Base-by-base conservation (phyloP, 345 rosid species). In the Hibiscus tridactylites region DNA sequence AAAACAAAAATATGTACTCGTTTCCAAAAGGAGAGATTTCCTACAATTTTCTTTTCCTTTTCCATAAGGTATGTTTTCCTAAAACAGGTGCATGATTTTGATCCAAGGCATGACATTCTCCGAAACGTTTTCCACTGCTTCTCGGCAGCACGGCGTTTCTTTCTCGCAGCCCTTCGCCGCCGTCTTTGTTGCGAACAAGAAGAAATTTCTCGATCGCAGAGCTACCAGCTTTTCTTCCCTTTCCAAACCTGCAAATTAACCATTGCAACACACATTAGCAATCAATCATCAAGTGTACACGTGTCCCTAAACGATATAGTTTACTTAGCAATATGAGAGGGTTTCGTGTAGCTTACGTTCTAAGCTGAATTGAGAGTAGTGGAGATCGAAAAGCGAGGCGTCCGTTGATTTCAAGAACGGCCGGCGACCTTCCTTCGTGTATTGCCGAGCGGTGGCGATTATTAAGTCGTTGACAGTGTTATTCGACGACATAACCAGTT, bases 311-410 rank as follows among this genome's bases (percentile, higher is more conserved):
- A 71, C 31, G 31, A 29, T 29, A 29, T 29, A 29, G 31, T 29
- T 29, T 29, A 26, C 33, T 7, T 44, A 44, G 54, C 21, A 3
- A 2, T 21, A 16, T 13, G 2, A 49, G 19, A 26, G 21, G 59
- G 29, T 33, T n/a, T 42, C 4, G 9, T 7, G n/a, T 12, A 17
- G 24, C 83, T 82, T 86, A 92, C 97, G 87, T 74, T 95, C 92
- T 75, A 95, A 80, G 81, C 97, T 88, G 73, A 95, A 95, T 68
- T 95, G 99, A 19, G 99, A 95, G 71, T 91, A 95, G 71, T 95
- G 99, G 76, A 95, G 96, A 83, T 86, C 89, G 72, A 82, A 89
- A 42, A 81, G 62, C 9, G 83, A 66, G 31, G 89, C 60, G 60
- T 91, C 90, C 28, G 74, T 71, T n/a, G 78, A 71, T 64, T 71